These are phyloP conservation scores for Polyporus tsugae DNA, from an alignment of 1,284 basidiomycete species.

Conservation along the genomic window DNA sequence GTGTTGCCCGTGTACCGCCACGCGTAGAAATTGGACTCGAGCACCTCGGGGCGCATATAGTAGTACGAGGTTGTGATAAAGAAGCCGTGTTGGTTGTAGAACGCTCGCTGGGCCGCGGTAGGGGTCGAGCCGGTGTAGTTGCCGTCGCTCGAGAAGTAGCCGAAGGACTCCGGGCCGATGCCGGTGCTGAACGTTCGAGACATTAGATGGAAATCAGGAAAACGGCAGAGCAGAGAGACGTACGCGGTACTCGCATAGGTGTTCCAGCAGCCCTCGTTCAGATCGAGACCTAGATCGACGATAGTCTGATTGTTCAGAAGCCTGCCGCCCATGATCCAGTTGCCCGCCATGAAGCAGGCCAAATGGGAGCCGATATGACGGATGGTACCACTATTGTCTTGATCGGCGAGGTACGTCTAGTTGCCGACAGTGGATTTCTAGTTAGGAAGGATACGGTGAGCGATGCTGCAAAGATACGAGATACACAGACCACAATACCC, in stretches of 20 bases:
- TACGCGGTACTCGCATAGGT: slow-evolving; percentile 76
- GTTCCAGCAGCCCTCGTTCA: slow-evolving; percentile 79
- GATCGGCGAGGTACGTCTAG: slow-evolving; percentile 69
- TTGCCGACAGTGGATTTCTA: slow-evolving; percentile 70
- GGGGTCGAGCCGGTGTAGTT: slow-evolving; percentile 57
- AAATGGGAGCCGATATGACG: slow-evolving; percentile 72
- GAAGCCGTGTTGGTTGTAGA: slow-evolving; percentile 71
- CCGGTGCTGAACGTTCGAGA: slow-evolving; percentile 58
- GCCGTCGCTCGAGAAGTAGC: slow-evolving; percentile 63
- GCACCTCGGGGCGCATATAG: slow-evolving; percentile 71
- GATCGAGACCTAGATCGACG: slow-evolving; percentile 62
- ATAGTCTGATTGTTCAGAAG: slow-evolving; percentile 74
- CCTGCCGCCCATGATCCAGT: slow-evolving; percentile 78
- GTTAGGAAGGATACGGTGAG: background rate
- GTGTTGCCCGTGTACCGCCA: slow-evolving; percentile 72
- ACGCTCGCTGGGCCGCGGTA: slow-evolving; percentile 48
- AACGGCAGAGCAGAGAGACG: slow-evolving; percentile 34
- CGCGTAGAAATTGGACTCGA: slow-evolving; percentile 83
- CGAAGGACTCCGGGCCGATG: slow-evolving; percentile 76
- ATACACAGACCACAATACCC: slow-evolving; percentile 49
- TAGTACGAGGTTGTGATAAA: slow-evolving; percentile 60
- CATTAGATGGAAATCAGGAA: background rate
- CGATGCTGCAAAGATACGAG: slow-evolving; percentile 15
- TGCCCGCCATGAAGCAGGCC: slow-evolving; percentile 76
- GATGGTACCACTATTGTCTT: slow-evolving; percentile 49